phyloP scores from a whole-genome alignment of 176 grass and related monocot species.

The Miscanthus lutarioriparius region DNA sequence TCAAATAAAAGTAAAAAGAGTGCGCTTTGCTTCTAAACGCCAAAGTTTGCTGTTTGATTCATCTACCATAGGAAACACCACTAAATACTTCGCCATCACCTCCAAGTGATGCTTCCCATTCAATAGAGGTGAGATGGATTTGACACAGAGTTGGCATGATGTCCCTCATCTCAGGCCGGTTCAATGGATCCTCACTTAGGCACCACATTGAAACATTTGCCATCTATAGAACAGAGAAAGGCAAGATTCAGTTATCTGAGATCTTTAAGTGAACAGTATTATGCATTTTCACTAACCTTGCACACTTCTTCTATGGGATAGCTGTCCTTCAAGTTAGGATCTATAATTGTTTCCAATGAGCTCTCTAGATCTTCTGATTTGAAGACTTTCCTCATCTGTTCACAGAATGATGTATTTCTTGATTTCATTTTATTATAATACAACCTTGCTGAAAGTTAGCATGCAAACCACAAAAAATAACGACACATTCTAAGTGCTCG shows the following conservation, averaged over 20 bases:
- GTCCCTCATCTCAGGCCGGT: slow-evolving; percentile 65
- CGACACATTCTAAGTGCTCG: background rate
- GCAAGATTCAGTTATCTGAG: background rate
- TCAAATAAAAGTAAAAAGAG: slow-evolving; percentile 41
- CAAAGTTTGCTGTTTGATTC: slow-evolving; percentile 20
- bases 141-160: slow-evolving; percentile 40
- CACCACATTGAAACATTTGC: slow-evolving; percentile 60
- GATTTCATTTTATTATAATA: background rate
- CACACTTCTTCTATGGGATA: slow-evolving; percentile 60
- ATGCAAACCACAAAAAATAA: background rate
- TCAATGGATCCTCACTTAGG: slow-evolving; percentile 52
- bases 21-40: slow-evolving; percentile 2
- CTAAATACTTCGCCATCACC: slow-evolving; percentile 63
- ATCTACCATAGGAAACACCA: slow-evolving; percentile 52
- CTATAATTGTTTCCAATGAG: slow-evolving; percentile 47
- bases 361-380: slow-evolving; percentile 40
- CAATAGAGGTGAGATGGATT: slow-evolving; percentile 54
- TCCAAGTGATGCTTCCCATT: slow-evolving; percentile 63
- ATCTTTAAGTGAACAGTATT: background rate
- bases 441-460: slow-evolving; percentile 5
- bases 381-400: slow-evolving; percentile 61
- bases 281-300: slow-evolving; percentile 41
- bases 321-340: slow-evolving; percentile 48
- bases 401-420: background rate
- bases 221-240: slow-evolving; percentile 38